phyloP scores from a whole-genome alignment of 306 rosid species.

The Leucaena leucocephala region DNA sequence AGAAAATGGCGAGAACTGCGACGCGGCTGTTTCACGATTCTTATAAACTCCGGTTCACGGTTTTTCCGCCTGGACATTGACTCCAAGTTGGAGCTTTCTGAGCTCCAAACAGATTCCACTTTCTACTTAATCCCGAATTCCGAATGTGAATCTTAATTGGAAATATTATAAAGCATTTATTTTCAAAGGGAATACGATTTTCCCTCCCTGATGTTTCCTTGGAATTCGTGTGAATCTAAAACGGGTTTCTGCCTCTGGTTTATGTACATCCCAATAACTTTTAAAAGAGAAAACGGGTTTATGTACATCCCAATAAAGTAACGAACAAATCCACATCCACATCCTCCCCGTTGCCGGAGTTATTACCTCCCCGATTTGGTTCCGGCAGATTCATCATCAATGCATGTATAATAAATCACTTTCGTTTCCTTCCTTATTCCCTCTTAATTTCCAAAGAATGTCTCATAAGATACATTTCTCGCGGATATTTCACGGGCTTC shows the following conservation, averaged over 20 bases:
- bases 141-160: conserved; percentile 8
- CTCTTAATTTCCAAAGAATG: neutral
- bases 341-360: neutral
- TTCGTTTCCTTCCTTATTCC: no score
- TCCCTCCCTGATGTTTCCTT: neutral
- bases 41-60: neutral
- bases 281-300: no score
- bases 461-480: neutral
- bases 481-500: conserved; percentile 7
- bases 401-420: neutral
- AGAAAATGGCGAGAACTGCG: neutral
- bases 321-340: neutral
- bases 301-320: neutral
- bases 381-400: neutral
- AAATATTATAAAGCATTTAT: neutral
- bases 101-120: neutral
- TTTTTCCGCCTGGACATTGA: neutral
- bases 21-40: neutral
- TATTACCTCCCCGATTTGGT: neutral
- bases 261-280: neutral
- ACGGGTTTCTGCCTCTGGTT: neutral
- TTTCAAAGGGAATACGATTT: neutral
- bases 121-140: neutral
- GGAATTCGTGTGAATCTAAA: neutral
- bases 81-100: conserved; percentile 2